A percentile compares a stretch with the other conserved stretches of the same genome.
phyloP scores from a whole-genome alignment of 805 yeast genomes.

The Yarrowia yakushimensis region DNA sequence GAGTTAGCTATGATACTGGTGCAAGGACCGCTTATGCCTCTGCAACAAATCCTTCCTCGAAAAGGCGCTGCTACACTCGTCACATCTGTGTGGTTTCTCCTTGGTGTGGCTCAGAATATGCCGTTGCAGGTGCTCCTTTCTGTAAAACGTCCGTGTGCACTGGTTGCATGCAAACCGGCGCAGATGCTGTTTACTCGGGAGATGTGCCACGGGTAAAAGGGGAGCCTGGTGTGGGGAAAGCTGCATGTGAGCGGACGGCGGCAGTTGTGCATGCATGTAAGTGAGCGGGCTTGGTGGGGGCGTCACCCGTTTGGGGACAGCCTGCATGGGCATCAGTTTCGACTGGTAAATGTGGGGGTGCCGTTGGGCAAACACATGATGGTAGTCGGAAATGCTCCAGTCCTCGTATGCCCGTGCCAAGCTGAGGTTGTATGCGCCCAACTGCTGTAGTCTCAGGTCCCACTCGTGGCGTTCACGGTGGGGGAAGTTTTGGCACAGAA shows the following conservation, averaged over 20 bases:
- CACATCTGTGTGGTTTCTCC: slow-evolving; percentile 9
- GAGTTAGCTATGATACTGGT: slow-evolving; percentile 1
- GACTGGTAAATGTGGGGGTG: slow-evolving; percentile 6
- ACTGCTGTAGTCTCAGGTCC: slow-evolving; percentile 13
- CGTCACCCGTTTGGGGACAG: slow-evolving; percentile 14
- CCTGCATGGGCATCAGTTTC: slow-evolving; percentile 10
- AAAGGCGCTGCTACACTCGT: slow-evolving; percentile 8
- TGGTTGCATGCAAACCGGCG: slow-evolving; percentile 17
- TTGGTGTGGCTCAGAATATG: slow-evolving; percentile 21
- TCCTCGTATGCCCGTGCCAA: slow-evolving; percentile 5
- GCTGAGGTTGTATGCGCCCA: not conserved
- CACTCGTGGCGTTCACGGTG: slow-evolving; percentile 18
- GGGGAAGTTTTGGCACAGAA: slow-evolving; percentile 2
- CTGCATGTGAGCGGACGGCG: not conserved
- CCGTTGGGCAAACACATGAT: slow-evolving; percentile 11
- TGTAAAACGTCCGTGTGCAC: slow-evolving; percentile 10
- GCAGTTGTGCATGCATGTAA: slow-evolving; percentile 9
- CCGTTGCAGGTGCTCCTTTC: slow-evolving; percentile 22
- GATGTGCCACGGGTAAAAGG: not conserved
- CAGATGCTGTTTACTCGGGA: slow-evolving; percentile 21
- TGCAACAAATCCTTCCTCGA: slow-evolving; percentile 22
- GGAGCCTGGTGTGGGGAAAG: not conserved
- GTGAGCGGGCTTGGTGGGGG: slow-evolving; percentile 19
- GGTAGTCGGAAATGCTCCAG: slow-evolving; percentile 13
- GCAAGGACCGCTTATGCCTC: slow-evolving; percentile 14